phyloP scores from a whole-genome alignment of 164 flowering plant genomes.

The Liriodendron chinense region DNA sequence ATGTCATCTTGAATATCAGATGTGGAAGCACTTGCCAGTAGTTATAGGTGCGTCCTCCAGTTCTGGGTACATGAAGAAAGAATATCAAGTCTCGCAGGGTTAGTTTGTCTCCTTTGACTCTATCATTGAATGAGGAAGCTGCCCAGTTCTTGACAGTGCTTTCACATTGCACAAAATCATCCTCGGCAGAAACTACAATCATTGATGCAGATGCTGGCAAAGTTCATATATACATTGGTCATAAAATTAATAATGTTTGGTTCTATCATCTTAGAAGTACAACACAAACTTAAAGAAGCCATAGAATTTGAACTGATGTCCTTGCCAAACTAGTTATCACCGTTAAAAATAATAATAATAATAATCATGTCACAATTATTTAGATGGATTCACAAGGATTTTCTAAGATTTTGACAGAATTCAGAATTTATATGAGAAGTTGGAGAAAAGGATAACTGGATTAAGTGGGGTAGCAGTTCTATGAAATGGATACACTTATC shows the following conservation, averaged over 20 bases:
- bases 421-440: neutral
- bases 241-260: neutral
- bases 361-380: neutral
- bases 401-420: neutral
- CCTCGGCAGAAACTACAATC: conserved; percentile 26
- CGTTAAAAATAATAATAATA: neutral
- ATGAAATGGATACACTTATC: neutral
- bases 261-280: neutral
- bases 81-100: conserved; percentile 69
- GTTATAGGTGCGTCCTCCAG: conserved; percentile 92
- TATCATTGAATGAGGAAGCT: conserved; percentile 45
- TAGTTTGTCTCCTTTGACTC: conserved; percentile 55
- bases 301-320: neutral
- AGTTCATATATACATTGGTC: neutral
- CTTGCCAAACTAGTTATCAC: neutral
- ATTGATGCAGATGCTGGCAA: conserved; percentile 27
- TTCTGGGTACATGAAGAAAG: conserved; percentile 95
- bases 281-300: neutral
- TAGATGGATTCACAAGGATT: neutral
- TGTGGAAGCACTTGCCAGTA: conserved; percentile 55
- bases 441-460: neutral
- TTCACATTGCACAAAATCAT: conserved; percentile 61
- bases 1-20: neutral
- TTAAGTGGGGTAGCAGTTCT: neutral
- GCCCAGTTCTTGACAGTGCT: conserved; percentile 71